Evolutionary conservation across 768 basidiomycete genomes (phyloP).

Genomic region (Boletus pseudo-olivaceus): DNA sequence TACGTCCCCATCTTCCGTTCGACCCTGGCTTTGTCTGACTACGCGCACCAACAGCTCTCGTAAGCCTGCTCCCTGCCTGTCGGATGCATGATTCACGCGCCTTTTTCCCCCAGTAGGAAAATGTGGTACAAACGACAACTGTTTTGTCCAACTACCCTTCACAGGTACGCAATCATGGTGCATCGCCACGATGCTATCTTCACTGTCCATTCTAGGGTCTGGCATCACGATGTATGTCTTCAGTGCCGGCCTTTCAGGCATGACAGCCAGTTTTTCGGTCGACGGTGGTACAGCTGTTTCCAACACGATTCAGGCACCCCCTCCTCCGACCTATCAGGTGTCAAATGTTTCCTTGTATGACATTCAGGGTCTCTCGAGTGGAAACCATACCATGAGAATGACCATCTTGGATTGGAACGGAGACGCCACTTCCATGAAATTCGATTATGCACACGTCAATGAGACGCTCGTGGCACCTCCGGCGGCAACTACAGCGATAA

Average conservation of each 20-base stretch:
- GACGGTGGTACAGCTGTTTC: slow-evolving; percentile 8
- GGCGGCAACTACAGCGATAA: not conserved
- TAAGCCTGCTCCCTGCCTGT: slow-evolving; percentile 3
- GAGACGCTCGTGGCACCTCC: slow-evolving; percentile 16
- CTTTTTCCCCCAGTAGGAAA: slow-evolving; percentile 10
- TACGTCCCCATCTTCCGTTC: slow-evolving; percentile 5
- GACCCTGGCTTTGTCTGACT: not conserved
- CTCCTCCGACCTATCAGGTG: slow-evolving; percentile 14
- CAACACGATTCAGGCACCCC: slow-evolving; percentile 2
- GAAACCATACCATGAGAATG: slow-evolving; percentile 22
- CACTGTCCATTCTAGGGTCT: slow-evolving; percentile 12
- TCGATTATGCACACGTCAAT: slow-evolving; percentile 26
- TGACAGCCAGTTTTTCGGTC: slow-evolving; percentile 21
- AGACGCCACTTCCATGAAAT: slow-evolving; percentile 20
- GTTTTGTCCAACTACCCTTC: slow-evolving; percentile 21
- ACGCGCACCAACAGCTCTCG: slow-evolving; percentile 9
- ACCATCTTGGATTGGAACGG: slow-evolving; percentile 20
- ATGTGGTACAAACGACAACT: slow-evolving; percentile 13
- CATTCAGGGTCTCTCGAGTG: slow-evolving; percentile 14
- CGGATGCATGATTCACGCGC: not conserved
- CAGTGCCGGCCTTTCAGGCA: slow-evolving; percentile 18
- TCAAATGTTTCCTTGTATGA: slow-evolving; percentile 19
- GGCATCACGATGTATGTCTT: slow-evolving; percentile 28
- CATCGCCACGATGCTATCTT: not conserved
- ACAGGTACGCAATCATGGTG: slow-evolving; percentile 6